Conservation (phyloP, 2,329 filamentous ascomycete species). For the Apiospora marii region DNA sequence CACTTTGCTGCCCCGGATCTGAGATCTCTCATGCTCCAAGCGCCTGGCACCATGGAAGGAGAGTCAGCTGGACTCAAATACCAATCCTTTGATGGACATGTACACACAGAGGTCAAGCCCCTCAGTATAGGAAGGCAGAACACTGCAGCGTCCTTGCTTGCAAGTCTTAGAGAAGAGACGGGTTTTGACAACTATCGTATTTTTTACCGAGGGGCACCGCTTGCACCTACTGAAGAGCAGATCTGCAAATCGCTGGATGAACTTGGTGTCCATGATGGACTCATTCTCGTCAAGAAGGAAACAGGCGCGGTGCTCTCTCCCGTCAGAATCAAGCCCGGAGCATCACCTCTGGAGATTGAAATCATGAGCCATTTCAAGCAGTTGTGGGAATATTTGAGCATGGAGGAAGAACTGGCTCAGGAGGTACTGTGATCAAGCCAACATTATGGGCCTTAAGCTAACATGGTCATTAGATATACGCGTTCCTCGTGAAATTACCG, state of each 20-base stretch:
- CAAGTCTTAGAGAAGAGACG: constrained; percentile 71
- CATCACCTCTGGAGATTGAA: constrained; percentile 75
- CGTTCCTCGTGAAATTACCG: constrained; percentile 75
- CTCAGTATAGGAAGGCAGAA: constrained; percentile 75
- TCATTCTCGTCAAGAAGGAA: constrained; percentile 71
- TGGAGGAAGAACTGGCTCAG: constrained; percentile 73
- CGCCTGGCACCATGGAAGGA: constrained; percentile 64
- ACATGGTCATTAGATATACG: constrained; percentile 62
- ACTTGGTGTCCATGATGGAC: constrained; percentile 68
- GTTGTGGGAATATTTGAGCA: constrained; percentile 80
- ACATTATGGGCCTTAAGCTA: constrained; percentile 27
- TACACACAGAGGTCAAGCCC: constrained; percentile 65
- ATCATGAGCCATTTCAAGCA: constrained; percentile 84
- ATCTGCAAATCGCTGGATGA: constrained; percentile 71
- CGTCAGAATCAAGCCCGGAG: constrained; percentile 56
- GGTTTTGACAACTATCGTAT: constrained; percentile 79
- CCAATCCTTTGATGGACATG: constrained; percentile 73
- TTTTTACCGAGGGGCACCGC: constrained; percentile 73
- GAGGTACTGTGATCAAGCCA: constrained; percentile 59
- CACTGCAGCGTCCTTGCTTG: constrained; percentile 73
- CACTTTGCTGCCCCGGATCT: constrained; percentile 67
- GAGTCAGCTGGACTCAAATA: constrained; percentile 74
- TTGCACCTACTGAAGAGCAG: constrained; percentile 67
- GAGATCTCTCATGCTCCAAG: constrained; percentile 59
- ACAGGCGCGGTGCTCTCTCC: constrained; percentile 54